Evolutionary conservation across 1,284 basidiomycete genomes (phyloP), one percentile per base, ranked within the genome.

Genomic region (Apiotrichum sp.): DNA sequence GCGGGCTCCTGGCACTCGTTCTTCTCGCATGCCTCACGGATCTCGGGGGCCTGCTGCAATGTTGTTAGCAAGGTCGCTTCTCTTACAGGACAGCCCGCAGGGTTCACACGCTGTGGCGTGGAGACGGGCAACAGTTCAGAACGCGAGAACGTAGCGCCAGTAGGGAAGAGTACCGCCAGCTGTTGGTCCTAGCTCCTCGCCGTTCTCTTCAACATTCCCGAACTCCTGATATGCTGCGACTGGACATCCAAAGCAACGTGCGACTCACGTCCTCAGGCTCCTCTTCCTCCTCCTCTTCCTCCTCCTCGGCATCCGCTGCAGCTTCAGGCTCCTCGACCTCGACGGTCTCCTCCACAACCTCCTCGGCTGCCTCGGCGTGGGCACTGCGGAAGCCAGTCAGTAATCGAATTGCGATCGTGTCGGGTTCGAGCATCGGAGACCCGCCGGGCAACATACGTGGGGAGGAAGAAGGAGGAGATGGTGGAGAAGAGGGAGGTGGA

Each of bases 241-340:
- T 22, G 22, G 22, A 22, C 22, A 22, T 22, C 22, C 22, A 22
- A 22, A 22, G 22, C 22, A 22, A 22, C 22, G 22, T 22, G 22
- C 22, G 6, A 47, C 86, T 71, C 68, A 90, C 88, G 73, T 91
- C 88, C 74, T 90, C 87, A 31, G 88, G 87, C 64, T 89, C 88
- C 56, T 76, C 77, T 53, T 76, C 74, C 50, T 68, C 73, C 50
- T 65, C 82, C 57, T 63, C 64, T 50, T 70, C 66, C 57, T 72
- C 75, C 36, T 66, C 68, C 55, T 70, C 72, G 55, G 72, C 70
- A 36, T 67, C 62, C 47, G 72, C 70, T 55, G 77, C 73, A 55
- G 76, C 66, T 16, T 73, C 69, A 57, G 76, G 71, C 53, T 74
- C 65, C 22, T 77, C 77, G 13, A 41, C 54, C 33, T 32, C 72